Conservation (phyloP, 2,329 filamentous ascomycete species). For the Magnaporthales sp. region DNA sequence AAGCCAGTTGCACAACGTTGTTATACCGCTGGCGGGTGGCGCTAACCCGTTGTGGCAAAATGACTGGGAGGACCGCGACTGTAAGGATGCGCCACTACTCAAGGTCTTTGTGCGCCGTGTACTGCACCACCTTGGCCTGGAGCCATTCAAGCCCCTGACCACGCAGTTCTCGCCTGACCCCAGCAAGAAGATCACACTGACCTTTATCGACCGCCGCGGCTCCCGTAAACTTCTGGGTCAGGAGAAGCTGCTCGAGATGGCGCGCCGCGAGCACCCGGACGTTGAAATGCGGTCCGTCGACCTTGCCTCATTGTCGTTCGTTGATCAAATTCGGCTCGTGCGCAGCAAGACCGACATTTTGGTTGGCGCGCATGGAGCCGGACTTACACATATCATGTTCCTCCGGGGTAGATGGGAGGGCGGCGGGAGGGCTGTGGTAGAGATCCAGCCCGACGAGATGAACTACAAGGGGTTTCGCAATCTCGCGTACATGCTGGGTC, state of each 20-base stretch:
- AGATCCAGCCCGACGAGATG: conserved; percentile 29
- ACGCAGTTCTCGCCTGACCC: neutral
- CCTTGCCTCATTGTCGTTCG: conserved; percentile 27
- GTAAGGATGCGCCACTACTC: conserved; percentile 21
- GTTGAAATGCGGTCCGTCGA: conserved; percentile 24
- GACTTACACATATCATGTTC: conserved; percentile 32
- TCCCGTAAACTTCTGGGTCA: conserved; percentile 21
- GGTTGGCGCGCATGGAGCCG: conserved; percentile 34
- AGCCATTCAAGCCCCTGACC: neutral
- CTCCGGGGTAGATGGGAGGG: conserved; percentile 20
- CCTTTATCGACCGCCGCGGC: conserved; percentile 24
- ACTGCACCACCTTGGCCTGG: conserved; percentile 19
- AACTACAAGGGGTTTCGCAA: conserved; percentile 30
- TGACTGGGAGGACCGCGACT: conserved; percentile 25
- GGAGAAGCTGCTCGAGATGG: conserved; percentile 16
- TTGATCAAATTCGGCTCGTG: conserved; percentile 24
- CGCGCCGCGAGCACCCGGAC: conserved; percentile 15
- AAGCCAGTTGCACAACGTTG: conserved; percentile 17
- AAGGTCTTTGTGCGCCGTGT: conserved; percentile 22
- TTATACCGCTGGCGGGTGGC: conserved; percentile 29
- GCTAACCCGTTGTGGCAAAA: conserved; percentile 32
- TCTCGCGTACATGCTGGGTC: conserved; percentile 26
- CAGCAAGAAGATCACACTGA: conserved; percentile 17
- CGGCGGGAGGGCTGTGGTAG: conserved; percentile 24
- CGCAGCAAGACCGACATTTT: conserved; percentile 28